Evolutionary conservation across 2,329 filamentous ascomycete species (phyloP).

Genomic region (Penicillium sp.): DNA sequence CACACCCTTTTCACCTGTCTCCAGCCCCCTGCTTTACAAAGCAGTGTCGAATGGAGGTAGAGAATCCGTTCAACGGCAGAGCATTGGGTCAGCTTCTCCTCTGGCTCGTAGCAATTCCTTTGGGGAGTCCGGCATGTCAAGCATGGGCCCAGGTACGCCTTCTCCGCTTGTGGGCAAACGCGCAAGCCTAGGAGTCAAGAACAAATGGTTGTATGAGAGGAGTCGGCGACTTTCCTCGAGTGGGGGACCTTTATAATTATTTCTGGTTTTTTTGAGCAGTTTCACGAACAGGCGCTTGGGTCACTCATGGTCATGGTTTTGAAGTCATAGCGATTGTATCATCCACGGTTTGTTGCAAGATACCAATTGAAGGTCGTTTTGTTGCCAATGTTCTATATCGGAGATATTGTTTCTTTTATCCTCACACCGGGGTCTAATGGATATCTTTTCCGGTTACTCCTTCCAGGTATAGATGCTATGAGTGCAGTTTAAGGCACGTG

Average conservation of each 20-base stretch:
- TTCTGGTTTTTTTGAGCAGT: slow-evolving; percentile 12
- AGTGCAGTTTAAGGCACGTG: background rate
- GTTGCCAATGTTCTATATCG: background rate
- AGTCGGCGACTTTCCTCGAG: slow-evolving; percentile 49
- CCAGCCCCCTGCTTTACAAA: slow-evolving; percentile 67
- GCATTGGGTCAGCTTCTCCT: slow-evolving; percentile 52
- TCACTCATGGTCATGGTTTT: slow-evolving; percentile 19
- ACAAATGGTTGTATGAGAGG: slow-evolving; percentile 92
- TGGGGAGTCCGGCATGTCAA: slow-evolving; percentile 40
- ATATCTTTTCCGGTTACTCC: background rate
- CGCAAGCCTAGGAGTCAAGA: slow-evolving; percentile 77
- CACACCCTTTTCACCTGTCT: slow-evolving; percentile 55
- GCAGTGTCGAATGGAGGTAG: slow-evolving; percentile 51
- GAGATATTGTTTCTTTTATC: background rate
- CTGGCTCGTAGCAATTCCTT: slow-evolving; percentile 38
- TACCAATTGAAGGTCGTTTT: slow-evolving; percentile 2
- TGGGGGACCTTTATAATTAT: slow-evolving; percentile 35
- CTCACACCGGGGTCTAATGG: background rate
- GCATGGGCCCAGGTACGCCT: slow-evolving; percentile 58
- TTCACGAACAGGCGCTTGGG: slow-evolving; percentile 10
- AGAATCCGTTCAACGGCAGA: slow-evolving; percentile 50
- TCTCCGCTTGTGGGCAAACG: slow-evolving; percentile 66
- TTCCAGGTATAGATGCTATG: background rate
- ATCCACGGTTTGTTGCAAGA: slow-evolving; percentile 14
- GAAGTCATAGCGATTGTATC: slow-evolving; percentile 17